A percentile compares a stretch with the other conserved stretches of the same genome.
These are phyloP conservation scores for Petunia secreta DNA, from an alignment of 257 asterid species.

Conservation along the genomic window DNA sequence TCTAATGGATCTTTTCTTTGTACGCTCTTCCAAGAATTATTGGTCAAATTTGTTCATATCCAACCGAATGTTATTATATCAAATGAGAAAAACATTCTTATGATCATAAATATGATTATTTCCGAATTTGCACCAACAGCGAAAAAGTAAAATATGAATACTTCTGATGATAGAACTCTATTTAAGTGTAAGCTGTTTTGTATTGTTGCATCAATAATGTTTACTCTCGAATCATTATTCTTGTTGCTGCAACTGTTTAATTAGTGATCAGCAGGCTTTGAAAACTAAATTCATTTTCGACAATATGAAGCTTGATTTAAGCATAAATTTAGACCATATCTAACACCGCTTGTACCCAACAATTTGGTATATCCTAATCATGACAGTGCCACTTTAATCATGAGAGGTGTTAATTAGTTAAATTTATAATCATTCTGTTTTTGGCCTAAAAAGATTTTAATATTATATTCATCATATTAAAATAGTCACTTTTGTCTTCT, in stretches of 20 bases:
- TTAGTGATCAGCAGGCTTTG: not conserved
- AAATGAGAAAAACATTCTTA: too few species aligned
- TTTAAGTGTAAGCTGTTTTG: too few species aligned
- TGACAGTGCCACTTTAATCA: constrained; percentile 16
- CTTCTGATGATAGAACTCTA: too few species aligned
- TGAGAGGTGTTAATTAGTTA: constrained; percentile 5
- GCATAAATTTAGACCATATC: not conserved
- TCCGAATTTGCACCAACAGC: too few species aligned
- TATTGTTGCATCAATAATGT: too few species aligned
- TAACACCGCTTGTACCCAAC: not conserved
- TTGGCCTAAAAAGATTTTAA: not conserved
- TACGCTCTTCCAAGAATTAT: too few species aligned
- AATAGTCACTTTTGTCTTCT: constrained; percentile 8
- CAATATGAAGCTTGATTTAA: not conserved
- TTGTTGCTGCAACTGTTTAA: not conserved
- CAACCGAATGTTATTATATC: too few species aligned
- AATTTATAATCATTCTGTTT: not conserved
- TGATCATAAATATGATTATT: too few species aligned
- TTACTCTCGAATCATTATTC: too few species aligned
- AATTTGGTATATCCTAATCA: constrained; percentile 35
- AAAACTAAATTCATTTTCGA: not conserved
- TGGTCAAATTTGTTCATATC: too few species aligned
- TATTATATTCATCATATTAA: constrained; percentile 5
- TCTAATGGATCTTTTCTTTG: too few species aligned
- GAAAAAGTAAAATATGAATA: too few species aligned